A percentile compares a stretch with the other conserved stretches of the same genome.
phyloP scores from a whole-genome alignment of 176 grass and related monocot species.

The Typha latifolia region DNA sequence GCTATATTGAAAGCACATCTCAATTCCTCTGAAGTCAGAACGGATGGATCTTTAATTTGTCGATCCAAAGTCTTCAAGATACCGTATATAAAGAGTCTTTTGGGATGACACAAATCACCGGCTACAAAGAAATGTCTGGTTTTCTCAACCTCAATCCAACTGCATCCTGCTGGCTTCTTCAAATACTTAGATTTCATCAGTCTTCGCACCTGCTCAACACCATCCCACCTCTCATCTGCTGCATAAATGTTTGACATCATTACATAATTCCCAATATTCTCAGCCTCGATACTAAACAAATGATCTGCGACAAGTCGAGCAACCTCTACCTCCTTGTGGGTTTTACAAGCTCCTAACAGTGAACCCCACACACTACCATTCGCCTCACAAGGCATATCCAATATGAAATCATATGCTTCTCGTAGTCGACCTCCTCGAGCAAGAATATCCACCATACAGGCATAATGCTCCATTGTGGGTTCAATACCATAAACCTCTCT shows the following conservation, averaged over 20 bases:
- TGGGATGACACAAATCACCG: constrained; percentile 39
- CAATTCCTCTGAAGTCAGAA: constrained; percentile 2
- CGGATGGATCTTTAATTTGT: constrained; percentile 37
- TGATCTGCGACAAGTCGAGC: constrained; percentile 33
- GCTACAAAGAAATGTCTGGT: constrained; percentile 46
- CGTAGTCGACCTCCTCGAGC: constrained; percentile 34
- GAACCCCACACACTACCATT: constrained; percentile 52
- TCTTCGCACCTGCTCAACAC: constrained; percentile 55
- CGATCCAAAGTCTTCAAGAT: constrained; percentile 42
- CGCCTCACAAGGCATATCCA: constrained; percentile 37
- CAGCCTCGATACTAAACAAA: constrained; percentile 35
- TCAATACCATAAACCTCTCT: constrained; percentile 38
- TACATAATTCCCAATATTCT: constrained; percentile 48
- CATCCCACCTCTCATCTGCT: constrained; percentile 50
- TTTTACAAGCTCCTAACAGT: constrained; percentile 50
- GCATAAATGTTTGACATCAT: constrained; percentile 72
- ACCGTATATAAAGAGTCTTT: constrained; percentile 27
- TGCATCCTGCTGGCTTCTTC: constrained; percentile 71
- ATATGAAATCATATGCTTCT: constrained; percentile 49
- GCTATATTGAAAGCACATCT: not conserved
- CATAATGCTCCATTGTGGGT: constrained; percentile 42
- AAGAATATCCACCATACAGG: constrained; percentile 73
- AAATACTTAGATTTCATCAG: constrained; percentile 56
- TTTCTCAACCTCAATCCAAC: constrained; percentile 55
- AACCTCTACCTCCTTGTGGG: constrained; percentile 40